phyloP scores from a whole-genome alignment of 2,329 filamentous ascomycete species.

The Penicillium thymicola region DNA sequence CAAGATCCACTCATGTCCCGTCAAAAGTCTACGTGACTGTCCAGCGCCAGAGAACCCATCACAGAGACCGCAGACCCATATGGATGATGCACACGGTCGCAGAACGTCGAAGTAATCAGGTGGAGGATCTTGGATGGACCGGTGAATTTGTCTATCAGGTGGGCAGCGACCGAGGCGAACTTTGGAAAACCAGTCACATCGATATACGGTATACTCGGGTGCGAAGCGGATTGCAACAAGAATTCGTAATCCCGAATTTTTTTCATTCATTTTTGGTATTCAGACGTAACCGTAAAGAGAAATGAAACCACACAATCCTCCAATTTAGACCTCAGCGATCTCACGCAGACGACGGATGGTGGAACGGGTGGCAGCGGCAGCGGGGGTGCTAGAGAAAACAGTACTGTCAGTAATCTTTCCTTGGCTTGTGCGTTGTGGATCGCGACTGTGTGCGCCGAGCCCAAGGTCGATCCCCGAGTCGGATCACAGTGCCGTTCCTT shows the following conservation, averaged over 20 bases:
- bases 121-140: not conserved
- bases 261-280: slow-evolving; percentile 39
- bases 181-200: slow-evolving; percentile 5
- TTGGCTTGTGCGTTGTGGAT: not conserved
- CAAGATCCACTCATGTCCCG: not conserved
- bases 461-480: not conserved
- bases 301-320: slow-evolving; percentile 34
- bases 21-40: slow-evolving; percentile 5
- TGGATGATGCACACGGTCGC: not conserved
- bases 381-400: slow-evolving; percentile 65
- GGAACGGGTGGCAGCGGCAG: slow-evolving; percentile 89
- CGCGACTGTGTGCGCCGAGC: not conserved
- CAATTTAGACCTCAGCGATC: slow-evolving; percentile 77
- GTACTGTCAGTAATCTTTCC: slow-evolving; percentile 2
- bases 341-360: slow-evolving; percentile 96
- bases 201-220: slow-evolving; percentile 19
- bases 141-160: not conserved
- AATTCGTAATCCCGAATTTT: slow-evolving; percentile 29
- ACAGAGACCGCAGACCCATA: not conserved
- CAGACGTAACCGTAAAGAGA: slow-evolving; percentile 36
- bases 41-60: not conserved
- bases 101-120: not conserved
- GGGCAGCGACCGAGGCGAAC: not conserved
- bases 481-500: not conserved
- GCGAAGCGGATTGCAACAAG: slow-evolving; percentile 23